A percentile compares a stretch with the other conserved stretches of the same genome.
phyloP scores from a whole-genome alignment of 192 early-diverging fungal genomes.

The Linnemannia exigua region DNA sequence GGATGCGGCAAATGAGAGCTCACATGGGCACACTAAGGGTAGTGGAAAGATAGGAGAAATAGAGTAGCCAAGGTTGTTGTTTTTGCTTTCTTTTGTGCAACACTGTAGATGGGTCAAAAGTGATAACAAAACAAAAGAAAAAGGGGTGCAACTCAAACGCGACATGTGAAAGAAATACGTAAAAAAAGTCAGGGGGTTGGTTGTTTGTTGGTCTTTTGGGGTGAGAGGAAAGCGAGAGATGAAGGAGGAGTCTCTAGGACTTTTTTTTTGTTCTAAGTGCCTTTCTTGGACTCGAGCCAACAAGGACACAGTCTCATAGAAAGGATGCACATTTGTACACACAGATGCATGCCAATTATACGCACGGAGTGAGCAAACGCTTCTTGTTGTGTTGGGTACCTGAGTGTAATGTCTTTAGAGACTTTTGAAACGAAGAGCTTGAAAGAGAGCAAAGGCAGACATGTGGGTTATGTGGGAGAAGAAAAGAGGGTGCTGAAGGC shows the following conservation, averaged over 20 bases:
- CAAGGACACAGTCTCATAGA: background rate
- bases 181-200: background rate
- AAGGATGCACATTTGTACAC: background rate
- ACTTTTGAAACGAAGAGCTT: background rate
- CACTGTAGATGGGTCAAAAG: background rate
- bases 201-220: background rate
- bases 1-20: background rate
- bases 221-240: background rate
- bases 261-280: background rate
- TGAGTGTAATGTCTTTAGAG: background rate
- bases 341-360: background rate
- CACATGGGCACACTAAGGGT: background rate
- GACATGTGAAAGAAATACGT: slow-evolving; percentile 1
- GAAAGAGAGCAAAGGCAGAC: background rate
- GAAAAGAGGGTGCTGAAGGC: background rate
- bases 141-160: background rate
- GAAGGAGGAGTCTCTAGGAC: background rate
- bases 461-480: background rate
- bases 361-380: no score
- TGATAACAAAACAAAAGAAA: background rate
- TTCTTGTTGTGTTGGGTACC: background rate
- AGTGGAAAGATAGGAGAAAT: background rate
- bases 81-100: background rate
- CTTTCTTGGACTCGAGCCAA: no score
- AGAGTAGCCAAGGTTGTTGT: background rate